Conservation (phyloP, 2,329 filamentous ascomycete species). For the Nothomitra cinnamomea region DNA sequence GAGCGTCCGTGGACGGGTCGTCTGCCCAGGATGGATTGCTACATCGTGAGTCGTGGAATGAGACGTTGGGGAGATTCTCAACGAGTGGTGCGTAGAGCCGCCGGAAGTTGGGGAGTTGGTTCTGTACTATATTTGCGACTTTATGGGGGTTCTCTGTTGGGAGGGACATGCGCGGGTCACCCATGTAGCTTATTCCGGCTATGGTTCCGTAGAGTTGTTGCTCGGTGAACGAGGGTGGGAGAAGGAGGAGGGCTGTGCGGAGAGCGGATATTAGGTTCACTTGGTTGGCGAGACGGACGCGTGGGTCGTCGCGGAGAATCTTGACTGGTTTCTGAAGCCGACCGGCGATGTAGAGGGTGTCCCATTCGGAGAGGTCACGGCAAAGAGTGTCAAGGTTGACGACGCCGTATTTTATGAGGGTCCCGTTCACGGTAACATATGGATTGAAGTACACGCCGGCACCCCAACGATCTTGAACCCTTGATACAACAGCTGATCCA, state of each 20-base stretch:
- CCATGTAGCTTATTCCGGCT: conserved; percentile 80
- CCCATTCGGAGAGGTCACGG: conserved; percentile 74
- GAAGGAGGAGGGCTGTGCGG: conserved; percentile 71
- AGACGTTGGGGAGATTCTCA: conserved; percentile 74
- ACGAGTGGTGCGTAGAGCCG: conserved; percentile 81
- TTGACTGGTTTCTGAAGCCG: conserved; percentile 95
- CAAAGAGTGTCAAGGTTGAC: conserved; percentile 86
- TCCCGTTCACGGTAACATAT: conserved; percentile 85
- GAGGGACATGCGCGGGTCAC: conserved; percentile 87
- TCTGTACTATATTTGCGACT: conserved; percentile 80
- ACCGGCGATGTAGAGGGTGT: conserved; percentile 89
- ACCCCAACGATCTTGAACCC: conserved; percentile 73
- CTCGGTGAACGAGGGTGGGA: conserved; percentile 74
- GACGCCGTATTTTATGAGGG: conserved; percentile 93
- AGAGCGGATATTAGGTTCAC: conserved; percentile 87
- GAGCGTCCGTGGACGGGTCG: conserved; percentile 45
- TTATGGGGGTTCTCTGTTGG: conserved; percentile 84
- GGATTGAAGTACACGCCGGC: conserved; percentile 97
- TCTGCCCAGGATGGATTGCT: conserved; percentile 43
- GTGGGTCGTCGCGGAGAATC: conserved; percentile 84
- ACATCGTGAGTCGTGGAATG: conserved; percentile 50
- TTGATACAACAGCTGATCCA: conserved; percentile 70
- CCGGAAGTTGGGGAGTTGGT: conserved; percentile 84
- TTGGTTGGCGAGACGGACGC: conserved; percentile 85
- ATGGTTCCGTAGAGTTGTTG: conserved; percentile 80